A percentile compares a stretch with the other conserved stretches of the same genome.
phyloP scores from a whole-genome alignment of 495 filamentous ascomycete genomes.

The Neurospora sp. region DNA sequence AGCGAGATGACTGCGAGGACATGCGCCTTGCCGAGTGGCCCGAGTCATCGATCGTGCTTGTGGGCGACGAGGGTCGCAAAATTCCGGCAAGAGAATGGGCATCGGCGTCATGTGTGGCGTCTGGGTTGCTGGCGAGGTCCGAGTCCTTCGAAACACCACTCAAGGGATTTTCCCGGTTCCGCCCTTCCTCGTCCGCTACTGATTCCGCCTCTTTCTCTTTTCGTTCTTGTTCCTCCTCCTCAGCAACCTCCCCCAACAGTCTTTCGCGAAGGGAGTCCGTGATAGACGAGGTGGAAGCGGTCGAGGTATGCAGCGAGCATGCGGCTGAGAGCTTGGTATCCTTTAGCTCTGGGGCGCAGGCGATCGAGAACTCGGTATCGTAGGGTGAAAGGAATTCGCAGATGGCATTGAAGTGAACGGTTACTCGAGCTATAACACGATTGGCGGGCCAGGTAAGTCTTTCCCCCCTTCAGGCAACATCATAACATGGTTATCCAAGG shows the following conservation, averaged over 20 bases:
- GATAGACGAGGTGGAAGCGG: slow-evolving; percentile 78
- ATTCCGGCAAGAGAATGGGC: slow-evolving; percentile 31
- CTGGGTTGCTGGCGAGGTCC: slow-evolving; percentile 26
- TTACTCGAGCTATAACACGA: slow-evolving; percentile 59
- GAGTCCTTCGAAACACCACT: slow-evolving; percentile 21
- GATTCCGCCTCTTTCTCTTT: slow-evolving; percentile 39
- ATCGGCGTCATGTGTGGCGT: slow-evolving; percentile 31
- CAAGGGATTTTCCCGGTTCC: neutral
- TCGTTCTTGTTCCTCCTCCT: slow-evolving; percentile 61
- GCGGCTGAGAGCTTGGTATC: slow-evolving; percentile 81
- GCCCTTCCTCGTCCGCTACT: slow-evolving; percentile 29
- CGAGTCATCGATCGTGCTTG: slow-evolving; percentile 25
- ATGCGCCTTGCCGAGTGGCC: slow-evolving; percentile 24
- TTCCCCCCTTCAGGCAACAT: neutral
- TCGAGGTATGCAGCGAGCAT: slow-evolving; percentile 82
- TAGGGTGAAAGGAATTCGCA: slow-evolving; percentile 79
- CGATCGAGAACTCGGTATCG: slow-evolving; percentile 70
- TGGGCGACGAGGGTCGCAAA: slow-evolving; percentile 26
- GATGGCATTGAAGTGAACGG: slow-evolving; percentile 87
- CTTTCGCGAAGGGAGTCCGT: slow-evolving; percentile 66
- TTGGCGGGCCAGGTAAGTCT: slow-evolving; percentile 3
- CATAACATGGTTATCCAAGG: neutral
- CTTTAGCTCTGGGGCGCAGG: slow-evolving; percentile 64
- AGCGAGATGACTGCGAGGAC: slow-evolving; percentile 57
- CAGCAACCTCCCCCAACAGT: slow-evolving; percentile 80